These are phyloP conservation scores for Triticum aestivum DNA, from an alignment of 176 grass and related monocot species.

Conservation along the genomic window IWGSC_CS_RefSeq_v2.1 NC_057812.1:291656970-291657469, in stretches of 20 bases:
- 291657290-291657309: slow-evolving; percentile 22
- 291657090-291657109: slow-evolving; percentile 16
- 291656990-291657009: slow-evolving; percentile 27
- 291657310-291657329: slow-evolving; percentile 49
- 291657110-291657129: slow-evolving; percentile 13
- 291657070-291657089: not conserved
- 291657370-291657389: slow-evolving; percentile 4
- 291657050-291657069: not conserved
- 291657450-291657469: slow-evolving; percentile 28
- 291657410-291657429: slow-evolving; percentile 41
- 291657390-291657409: slow-evolving; percentile 5
- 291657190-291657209: not conserved
- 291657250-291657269: slow-evolving; percentile 37
- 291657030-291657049: slow-evolving; percentile 18
- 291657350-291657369: slow-evolving; percentile 21
- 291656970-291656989: too few species aligned
- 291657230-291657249: slow-evolving; percentile 27
- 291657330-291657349: slow-evolving; percentile 39
- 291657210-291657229: not conserved
- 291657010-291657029: not conserved
- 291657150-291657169: not conserved
- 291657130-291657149: slow-evolving; percentile 1
- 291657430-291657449: slow-evolving; percentile 17
- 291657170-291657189: not conserved
- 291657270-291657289: slow-evolving; percentile 45